Percentiles rank a stretch among this genome's conserved stretches.
Evolutionary conservation across 2,329 filamentous ascomycete genomes (phyloP).

Genomic region (Fusarium sp.): DNA sequence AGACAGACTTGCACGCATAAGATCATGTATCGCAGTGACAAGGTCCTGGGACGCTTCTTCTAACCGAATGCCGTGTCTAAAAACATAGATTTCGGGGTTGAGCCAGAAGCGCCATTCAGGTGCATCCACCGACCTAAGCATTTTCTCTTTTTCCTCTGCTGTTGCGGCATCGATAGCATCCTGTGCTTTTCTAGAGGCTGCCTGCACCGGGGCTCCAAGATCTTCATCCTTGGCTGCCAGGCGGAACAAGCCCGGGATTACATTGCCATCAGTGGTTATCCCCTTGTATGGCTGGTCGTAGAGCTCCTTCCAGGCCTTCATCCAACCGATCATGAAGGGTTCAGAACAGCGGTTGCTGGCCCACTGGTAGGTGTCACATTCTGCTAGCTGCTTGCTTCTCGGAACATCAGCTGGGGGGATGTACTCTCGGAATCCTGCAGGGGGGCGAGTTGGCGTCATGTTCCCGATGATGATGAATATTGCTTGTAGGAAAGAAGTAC

Average conservation of each 20-base stretch:
- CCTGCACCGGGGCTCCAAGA: conserved; percentile 5
- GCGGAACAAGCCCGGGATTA: conserved; percentile 3
- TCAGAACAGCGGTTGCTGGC: conserved; percentile 21
- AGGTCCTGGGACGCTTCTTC: conserved; percentile 62
- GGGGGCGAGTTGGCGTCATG: conserved; percentile 1
- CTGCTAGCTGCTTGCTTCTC: conserved; percentile 21
- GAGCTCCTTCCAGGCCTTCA: conserved; percentile 22
- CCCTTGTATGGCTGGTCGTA: conserved; percentile 18
- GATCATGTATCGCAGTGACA: conserved; percentile 59
- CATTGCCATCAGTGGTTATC: conserved; percentile 18
- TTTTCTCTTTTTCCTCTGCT: conserved; percentile 53
- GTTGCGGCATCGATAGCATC: conserved; percentile 9
- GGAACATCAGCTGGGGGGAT: conserved; percentile 13
- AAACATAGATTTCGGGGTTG: conserved; percentile 76
- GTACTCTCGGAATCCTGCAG: conserved; percentile 22
- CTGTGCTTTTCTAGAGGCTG: conserved; percentile 4
- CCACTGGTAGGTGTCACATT: conserved; percentile 28
- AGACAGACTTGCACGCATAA: conserved; percentile 68
- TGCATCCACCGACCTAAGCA: conserved; percentile 69
- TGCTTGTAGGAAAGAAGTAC: too few relatives aligned
- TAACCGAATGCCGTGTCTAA: conserved; percentile 71
- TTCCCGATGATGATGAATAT: background rate
- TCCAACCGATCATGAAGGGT: conserved; percentile 30
- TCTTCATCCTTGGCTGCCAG: conserved; percentile 15
- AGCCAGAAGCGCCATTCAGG: conserved; percentile 73